Evolutionary conservation across 257 asterid genomes (phyloP).

Genomic region (Solanum peruvianum): DNA sequence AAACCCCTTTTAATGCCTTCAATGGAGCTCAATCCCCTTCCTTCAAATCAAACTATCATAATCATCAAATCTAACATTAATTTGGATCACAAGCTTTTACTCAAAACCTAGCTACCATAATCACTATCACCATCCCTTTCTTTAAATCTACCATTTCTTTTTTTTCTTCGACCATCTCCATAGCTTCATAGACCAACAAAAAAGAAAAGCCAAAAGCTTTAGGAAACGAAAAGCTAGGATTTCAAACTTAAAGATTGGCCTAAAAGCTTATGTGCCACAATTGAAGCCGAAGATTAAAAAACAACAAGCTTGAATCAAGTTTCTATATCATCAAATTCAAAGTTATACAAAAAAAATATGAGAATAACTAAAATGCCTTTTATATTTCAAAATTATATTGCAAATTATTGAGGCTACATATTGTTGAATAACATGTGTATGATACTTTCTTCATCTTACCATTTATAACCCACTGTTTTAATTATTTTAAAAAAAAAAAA

Average conservation of each 20-base stretch:
- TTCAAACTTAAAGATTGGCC: neutral
- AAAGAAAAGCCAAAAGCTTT: neutral
- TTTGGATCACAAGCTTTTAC: neutral
- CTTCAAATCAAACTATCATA: neutral
- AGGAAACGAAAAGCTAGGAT: neutral
- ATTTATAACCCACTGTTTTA: no score
- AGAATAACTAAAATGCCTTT: neutral
- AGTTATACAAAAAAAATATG: neutral
- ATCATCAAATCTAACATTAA: neutral
- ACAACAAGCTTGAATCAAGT: neutral
- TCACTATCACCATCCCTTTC: neutral
- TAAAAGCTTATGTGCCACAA: neutral
- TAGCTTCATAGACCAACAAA: neutral
- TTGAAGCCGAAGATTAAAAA: neutral
- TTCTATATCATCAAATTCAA: neutral
- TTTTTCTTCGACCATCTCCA: neutral
- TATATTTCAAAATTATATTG: neutral
- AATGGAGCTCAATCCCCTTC: neutral
- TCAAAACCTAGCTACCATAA: neutral
- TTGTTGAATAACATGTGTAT: neutral
- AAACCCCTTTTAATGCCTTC: neutral
- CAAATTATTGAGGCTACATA: neutral
- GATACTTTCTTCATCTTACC: neutral
- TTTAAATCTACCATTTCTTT: neutral
- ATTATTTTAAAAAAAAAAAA: fast-evolving